phyloP scores from a whole-genome alignment of 257 asterid species.

The Lithospermum erythrorhizon region DNA sequence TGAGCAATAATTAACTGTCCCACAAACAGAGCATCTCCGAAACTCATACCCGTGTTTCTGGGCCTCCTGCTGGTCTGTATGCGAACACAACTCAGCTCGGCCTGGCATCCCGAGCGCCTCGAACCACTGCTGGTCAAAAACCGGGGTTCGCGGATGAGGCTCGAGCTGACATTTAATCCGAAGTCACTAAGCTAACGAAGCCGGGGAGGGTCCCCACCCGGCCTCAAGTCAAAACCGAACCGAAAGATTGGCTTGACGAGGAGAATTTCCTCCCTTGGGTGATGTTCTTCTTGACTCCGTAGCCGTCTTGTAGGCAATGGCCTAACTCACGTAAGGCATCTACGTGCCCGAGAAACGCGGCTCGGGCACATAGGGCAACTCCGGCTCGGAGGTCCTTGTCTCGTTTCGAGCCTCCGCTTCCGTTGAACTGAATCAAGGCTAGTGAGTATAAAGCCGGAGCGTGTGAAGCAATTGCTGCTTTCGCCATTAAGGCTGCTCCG shows the following conservation, averaged over 20 bases:
- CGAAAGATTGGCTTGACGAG: constrained; percentile 83
- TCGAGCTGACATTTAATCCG: constrained; percentile 75
- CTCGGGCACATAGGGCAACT: constrained; percentile 79
- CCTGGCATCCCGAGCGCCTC: background rate
- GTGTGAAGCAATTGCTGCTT: constrained; percentile 80
- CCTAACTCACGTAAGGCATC: constrained; percentile 93
- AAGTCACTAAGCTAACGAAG: constrained; percentile 71
- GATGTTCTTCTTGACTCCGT: constrained; percentile 75
- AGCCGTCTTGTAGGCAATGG: constrained; percentile 90
- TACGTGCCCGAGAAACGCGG: constrained; percentile 71
- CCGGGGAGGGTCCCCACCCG: constrained; percentile 20
- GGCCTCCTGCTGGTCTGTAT: background rate
- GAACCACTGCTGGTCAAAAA: background rate
- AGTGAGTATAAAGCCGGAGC: constrained; percentile 80
- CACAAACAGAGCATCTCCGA: constrained; percentile 60
- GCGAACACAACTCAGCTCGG: background rate
- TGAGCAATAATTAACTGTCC: constrained; percentile 18
- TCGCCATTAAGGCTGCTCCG: constrained; percentile 86
- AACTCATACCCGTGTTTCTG: constrained; percentile 49
- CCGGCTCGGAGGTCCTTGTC: constrained; percentile 81
- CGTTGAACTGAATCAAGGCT: constrained; percentile 79
- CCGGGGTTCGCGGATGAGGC: background rate
- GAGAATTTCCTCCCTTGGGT: constrained; percentile 64
- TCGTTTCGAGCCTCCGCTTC: constrained; percentile 79
- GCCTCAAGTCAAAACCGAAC: constrained; percentile 43